phyloP scores from a whole-genome alignment of 495 filamentous ascomycete genomes.

The Xylaria cubensis region DNA sequence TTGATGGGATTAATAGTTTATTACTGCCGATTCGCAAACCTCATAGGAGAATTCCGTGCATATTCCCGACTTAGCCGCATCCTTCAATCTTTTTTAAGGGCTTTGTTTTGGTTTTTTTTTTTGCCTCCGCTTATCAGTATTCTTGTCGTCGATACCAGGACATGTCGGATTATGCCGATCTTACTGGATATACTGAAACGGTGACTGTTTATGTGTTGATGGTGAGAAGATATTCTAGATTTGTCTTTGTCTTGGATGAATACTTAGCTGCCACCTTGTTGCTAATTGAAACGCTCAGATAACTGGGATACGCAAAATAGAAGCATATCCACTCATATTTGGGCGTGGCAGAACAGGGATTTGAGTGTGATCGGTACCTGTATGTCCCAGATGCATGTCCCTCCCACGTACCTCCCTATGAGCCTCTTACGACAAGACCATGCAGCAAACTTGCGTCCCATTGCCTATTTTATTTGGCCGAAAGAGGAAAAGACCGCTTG shows the following conservation, averaged over 20 bases:
- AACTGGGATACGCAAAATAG: conserved; percentile 19
- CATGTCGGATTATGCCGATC: background rate
- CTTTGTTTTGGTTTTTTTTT: background rate
- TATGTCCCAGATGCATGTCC: conserved; percentile 7
- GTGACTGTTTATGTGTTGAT: background rate
- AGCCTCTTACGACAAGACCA: conserved; percentile 13
- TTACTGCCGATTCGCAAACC: conserved; percentile 3
- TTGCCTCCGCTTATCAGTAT: background rate
- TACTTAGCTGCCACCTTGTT: background rate
- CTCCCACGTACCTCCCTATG: background rate
- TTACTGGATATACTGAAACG: background rate
- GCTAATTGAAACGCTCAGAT: conserved; percentile 5
- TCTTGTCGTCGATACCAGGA: background rate
- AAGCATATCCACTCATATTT: conserved; percentile 10
- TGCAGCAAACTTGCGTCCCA: background rate
- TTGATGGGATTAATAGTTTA: background rate
- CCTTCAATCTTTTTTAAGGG: conserved; percentile 1
- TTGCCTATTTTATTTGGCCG: conserved; percentile 11
- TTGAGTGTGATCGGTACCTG: conserved; percentile 24
- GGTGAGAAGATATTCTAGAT: background rate
- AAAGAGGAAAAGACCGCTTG: background rate
- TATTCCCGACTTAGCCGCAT: background rate
- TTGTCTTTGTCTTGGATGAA: background rate
- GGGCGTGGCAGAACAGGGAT: conserved; percentile 25
- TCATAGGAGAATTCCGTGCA: conserved; percentile 5